phyloP scores from a whole-genome alignment of 805 yeast species.

The Osmozyma mogii region DNA sequence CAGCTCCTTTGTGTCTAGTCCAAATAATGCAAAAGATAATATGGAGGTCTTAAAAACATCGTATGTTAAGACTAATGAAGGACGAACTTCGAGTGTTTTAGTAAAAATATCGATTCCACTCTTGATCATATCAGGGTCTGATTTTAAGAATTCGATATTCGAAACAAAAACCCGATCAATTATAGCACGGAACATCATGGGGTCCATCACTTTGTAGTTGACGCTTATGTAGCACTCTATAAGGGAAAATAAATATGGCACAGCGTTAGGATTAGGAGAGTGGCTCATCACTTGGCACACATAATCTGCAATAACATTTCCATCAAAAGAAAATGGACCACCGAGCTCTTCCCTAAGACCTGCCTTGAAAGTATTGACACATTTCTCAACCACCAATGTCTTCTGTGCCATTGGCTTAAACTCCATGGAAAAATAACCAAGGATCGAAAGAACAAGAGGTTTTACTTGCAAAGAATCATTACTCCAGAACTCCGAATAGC shows the following conservation, averaged over 20 bases:
- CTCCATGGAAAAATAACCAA: conserved; percentile 36
- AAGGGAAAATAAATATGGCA: conserved; percentile 39
- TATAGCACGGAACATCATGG: conserved; percentile 26
- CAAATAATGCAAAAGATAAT: conserved; percentile 24
- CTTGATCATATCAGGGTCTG: conserved; percentile 57
- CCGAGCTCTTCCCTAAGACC: conserved; percentile 57
- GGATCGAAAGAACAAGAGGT: conserved; percentile 28
- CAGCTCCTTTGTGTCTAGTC: conserved; percentile 43
- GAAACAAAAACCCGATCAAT: conserved; percentile 31
- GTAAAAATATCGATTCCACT: conserved; percentile 44
- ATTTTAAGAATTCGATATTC: conserved; percentile 25
- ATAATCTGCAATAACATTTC: conserved; percentile 12
- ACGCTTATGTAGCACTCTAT: conserved; percentile 37
- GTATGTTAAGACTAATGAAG: conserved; percentile 37
- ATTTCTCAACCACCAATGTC: conserved; percentile 49
- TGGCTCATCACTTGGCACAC: neutral
- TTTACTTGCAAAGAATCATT: conserved; percentile 42
- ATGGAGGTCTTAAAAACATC: conserved; percentile 16
- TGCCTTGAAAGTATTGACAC: conserved; percentile 51
- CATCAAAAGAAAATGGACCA: conserved; percentile 58
- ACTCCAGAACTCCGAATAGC: conserved; percentile 35
- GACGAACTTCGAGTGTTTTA: conserved; percentile 41
- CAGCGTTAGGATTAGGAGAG: conserved; percentile 17
- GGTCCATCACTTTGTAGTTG: conserved; percentile 22
- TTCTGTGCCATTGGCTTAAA: conserved; percentile 31